Conservation (phyloP, 371 early-diverging fungal species). For the Rhizomucor miehei region DNA sequence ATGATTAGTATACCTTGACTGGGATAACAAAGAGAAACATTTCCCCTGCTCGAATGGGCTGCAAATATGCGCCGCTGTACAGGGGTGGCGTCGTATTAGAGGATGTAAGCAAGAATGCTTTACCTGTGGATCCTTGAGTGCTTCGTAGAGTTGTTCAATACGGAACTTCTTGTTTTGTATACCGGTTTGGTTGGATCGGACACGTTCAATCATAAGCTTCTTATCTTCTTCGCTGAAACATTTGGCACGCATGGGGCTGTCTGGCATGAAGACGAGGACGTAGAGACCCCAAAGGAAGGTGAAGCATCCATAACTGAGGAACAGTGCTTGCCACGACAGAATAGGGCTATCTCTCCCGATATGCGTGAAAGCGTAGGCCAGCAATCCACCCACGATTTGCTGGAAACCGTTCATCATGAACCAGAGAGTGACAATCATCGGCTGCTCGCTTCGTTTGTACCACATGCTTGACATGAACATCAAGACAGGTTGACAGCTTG, state of each 20-base stretch:
- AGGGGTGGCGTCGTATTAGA: constrained; percentile 18
- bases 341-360: constrained; percentile 18
- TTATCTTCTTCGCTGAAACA: constrained; percentile 27
- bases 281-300: constrained; percentile 18
- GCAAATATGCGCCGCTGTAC: too few relatives aligned
- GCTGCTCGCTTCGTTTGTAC: constrained; percentile 65
- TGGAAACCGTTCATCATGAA: constrained; percentile 29
- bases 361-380: constrained; percentile 26
- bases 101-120: constrained; percentile 12
- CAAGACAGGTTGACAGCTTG: constrained; percentile 21
- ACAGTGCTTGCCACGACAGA: constrained; percentile 24
- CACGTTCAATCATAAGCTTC: constrained; percentile 20
- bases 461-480: constrained; percentile 30
- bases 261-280: constrained; percentile 18
- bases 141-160: constrained; percentile 20
- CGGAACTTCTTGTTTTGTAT: constrained; percentile 18
- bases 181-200: constrained; percentile 24
- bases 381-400: constrained; percentile 24
- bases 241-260: constrained; percentile 28
- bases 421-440: constrained; percentile 65
- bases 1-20: too few relatives aligned
- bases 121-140: constrained; percentile 22
- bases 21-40: too few relatives aligned
- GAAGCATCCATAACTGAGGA: constrained; percentile 18
- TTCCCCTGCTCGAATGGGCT: too few relatives aligned